Percentiles rank a stretch among this genome's conserved stretches.
phyloP scores from a whole-genome alignment of 169 alveolate species.

The Cryptosporidium meleagridis region DNA sequence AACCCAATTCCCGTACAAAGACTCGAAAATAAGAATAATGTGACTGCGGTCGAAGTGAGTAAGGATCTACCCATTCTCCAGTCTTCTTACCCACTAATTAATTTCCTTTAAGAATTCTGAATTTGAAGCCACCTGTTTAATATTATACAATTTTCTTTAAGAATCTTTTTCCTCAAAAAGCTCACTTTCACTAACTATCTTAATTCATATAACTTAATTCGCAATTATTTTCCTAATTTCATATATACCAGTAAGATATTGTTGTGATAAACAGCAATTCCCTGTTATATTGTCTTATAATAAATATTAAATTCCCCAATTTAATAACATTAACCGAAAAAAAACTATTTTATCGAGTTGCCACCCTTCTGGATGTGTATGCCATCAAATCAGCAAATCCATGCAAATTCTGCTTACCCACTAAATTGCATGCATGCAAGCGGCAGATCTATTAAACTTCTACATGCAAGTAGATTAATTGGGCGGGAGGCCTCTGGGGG shows the following conservation, averaged over 20 bases:
- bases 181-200: neutral
- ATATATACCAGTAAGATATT: no score
- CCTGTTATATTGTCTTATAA: neutral
- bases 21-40: neutral
- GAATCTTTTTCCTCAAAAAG: no score
- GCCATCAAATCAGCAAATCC: neutral
- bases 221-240: no score
- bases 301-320: neutral
- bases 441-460: slow-evolving; percentile 41
- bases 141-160: no score
- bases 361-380: slow-evolving; percentile 1
- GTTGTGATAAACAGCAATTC: no score
- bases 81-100: neutral
- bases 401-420: neutral
- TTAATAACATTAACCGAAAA: neutral
- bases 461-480: slow-evolving; percentile 15
- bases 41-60: neutral
- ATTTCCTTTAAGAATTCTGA: neutral
- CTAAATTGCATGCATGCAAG: slow-evolving; percentile 30
- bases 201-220: neutral
- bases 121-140: no score
- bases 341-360: neutral
- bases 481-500: neutral
- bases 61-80: slow-evolving; percentile 3
- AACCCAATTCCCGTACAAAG: slow-evolving; percentile 21